phyloP scores from a whole-genome alignment of 2,329 filamentous ascomycete genomes.

The Penicillium sp. region DNA sequence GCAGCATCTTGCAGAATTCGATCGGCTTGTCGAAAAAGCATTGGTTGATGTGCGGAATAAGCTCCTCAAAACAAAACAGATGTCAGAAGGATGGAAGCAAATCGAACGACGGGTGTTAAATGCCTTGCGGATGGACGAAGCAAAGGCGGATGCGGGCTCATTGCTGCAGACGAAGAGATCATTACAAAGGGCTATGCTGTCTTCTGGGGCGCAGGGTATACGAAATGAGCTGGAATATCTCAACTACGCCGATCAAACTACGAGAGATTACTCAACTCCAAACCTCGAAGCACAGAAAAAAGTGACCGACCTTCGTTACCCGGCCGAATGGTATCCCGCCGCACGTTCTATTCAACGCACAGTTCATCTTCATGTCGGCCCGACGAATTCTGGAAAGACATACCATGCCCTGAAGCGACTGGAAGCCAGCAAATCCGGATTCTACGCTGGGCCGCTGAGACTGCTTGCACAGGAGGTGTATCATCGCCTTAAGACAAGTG shows the following conservation, averaged over 20 bases:
- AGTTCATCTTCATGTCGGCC: constrained; percentile 89
- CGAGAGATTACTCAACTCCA: constrained; percentile 55
- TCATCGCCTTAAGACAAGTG: constrained; percentile 75
- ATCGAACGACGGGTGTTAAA: constrained; percentile 34
- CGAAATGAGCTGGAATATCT: constrained; percentile 61
- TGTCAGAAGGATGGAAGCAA: constrained; percentile 24
- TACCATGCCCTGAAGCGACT: constrained; percentile 87
- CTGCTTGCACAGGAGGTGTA: constrained; percentile 94
- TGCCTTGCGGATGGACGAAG: constrained; percentile 29
- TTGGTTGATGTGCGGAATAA: constrained; percentile 26
- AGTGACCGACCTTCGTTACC: constrained; percentile 81
- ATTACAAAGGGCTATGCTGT: constrained; percentile 60
- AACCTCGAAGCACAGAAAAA: constrained; percentile 60
- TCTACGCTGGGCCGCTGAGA: constrained; percentile 87
- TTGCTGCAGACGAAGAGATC: constrained; percentile 29
- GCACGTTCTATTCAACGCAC: constrained; percentile 77
- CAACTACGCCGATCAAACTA: constrained; percentile 66
- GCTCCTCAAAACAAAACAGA: constrained; percentile 15
- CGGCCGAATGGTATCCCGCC: constrained; percentile 86
- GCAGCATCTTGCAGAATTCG: constrained; percentile 28
- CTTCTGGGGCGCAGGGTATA: constrained; percentile 52
- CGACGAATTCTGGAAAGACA: constrained; percentile 97
- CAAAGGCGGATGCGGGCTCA: constrained; percentile 16
- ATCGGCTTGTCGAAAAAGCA: constrained; percentile 24
- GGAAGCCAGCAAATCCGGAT: constrained; percentile 70